Base-by-base conservation (phyloP, 108 stramenopile species). In the Aurantiochytrium sp. region DNA sequence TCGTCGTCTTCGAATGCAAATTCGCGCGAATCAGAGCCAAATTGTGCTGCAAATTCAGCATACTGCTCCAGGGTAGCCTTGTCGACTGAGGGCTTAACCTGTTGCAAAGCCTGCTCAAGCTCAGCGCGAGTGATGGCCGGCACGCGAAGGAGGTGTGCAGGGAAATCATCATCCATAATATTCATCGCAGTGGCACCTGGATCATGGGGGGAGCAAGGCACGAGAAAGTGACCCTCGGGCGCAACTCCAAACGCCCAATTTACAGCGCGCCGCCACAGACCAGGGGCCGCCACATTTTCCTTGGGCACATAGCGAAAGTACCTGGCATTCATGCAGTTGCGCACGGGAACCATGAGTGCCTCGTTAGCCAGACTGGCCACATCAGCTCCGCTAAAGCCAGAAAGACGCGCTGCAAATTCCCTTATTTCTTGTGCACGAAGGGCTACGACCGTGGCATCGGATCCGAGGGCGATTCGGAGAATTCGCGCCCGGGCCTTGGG, bases 301-400 rank as follows among this genome's bases (percentile, higher is more conserved):
- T 44, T 88, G 2, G 21, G 64, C 5, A 72, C 88, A 45, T 8
- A 8, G 18, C 4, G 19, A 72, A 98, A 98, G 91, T 98, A 96
- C 90, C 96, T 96, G 5, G 99, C 99, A 83, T 94, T 90, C 87
- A 98, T 97, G 93, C 98, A 99, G 72, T 94, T 92, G 47, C 98
- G 92, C 42, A 99, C 89, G 8, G 99, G 99, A 93, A 98, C 94
- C 97, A 98, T 97, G 55, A 99, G 92, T 10, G 99, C 99, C 91
- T 99, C 98, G 87, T 97, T 97, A 16, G 98, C 98, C 87, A 98
- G 90, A 5, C 98, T 96, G 51, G 95, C 94, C 72, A 98, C 97
- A 91, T 99, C 99, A 0, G 96, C 95, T 19, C 99, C 98, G 44
- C 93, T 94, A 19, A 96, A 95, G 16, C 97, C 97, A 55, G 96